phyloP scores from a whole-genome alignment of 2,329 filamentous ascomycete genomes.

The Diaporthe longicolla region DNA sequence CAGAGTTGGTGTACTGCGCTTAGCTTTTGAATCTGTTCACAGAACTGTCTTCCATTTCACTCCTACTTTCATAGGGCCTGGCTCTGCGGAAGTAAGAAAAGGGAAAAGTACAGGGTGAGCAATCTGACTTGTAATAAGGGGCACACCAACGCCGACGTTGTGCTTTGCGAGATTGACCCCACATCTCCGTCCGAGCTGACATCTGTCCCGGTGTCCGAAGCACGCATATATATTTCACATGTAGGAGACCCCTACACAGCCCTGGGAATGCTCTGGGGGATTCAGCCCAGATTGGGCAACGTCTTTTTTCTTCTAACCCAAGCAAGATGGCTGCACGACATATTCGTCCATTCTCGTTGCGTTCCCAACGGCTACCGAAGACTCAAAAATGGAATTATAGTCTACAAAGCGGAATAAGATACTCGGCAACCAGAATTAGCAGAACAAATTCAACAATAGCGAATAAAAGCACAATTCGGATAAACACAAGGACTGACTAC shows the following conservation, averaged over 20 bases:
- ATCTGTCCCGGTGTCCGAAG: background rate
- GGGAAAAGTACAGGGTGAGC: background rate
- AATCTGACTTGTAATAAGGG: background rate
- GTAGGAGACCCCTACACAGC: background rate
- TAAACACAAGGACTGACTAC: background rate
- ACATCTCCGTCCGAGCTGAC: constrained; percentile 28
- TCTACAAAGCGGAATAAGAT: too few species aligned
- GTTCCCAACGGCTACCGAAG: background rate
- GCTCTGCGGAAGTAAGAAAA: too few species aligned
- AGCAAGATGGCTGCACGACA: constrained; percentile 1
- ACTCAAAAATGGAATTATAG: background rate
- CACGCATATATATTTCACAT: background rate
- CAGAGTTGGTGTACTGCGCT: background rate
- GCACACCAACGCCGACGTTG: background rate
- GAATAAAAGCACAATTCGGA: background rate
- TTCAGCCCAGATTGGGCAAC: background rate
- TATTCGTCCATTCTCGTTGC: background rate
- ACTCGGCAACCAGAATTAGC: background rate
- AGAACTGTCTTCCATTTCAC: too few species aligned
- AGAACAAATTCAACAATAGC: background rate
- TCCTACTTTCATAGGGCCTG: background rate
- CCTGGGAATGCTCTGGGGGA: too few species aligned
- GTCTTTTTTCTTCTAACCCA: background rate
- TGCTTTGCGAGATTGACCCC: background rate
- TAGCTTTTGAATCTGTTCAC: too few species aligned